Conservation (phyloP, 2,329 filamentous ascomycete species). For the Magnaporthales sp. region DNA sequence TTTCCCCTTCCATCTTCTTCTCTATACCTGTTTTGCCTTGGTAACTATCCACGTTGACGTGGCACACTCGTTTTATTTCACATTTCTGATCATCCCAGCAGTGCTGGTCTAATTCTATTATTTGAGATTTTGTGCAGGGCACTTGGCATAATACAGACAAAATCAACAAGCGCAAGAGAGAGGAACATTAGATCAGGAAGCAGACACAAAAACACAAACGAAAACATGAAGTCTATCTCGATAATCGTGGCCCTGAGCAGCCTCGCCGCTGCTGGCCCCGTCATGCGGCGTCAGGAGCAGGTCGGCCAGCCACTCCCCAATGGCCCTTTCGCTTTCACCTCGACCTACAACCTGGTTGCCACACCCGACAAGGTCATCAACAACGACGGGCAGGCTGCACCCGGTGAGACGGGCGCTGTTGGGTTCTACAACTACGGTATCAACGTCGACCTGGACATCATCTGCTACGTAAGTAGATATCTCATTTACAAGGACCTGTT, state of each 20-base stretch:
- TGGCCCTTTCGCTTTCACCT: conserved; percentile 28
- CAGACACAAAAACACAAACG: not conserved
- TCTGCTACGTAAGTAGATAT: conserved; percentile 17
- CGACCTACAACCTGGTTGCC: conserved; percentile 34
- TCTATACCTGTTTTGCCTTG: not conserved
- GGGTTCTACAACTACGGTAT: conserved; percentile 40
- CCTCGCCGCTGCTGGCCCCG: conserved; percentile 5
- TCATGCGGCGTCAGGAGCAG: conserved; percentile 1
- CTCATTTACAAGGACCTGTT: not conserved
- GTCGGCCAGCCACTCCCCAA: not conserved
- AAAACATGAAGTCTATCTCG: not conserved
- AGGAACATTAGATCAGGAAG: not conserved
- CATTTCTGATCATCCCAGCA: not conserved
- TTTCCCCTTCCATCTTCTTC: not conserved
- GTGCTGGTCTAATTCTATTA: not conserved
- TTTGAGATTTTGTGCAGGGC: not conserved
- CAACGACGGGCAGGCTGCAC: conserved; percentile 17
- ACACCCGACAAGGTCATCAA: conserved; percentile 37
- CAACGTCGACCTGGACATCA: conserved; percentile 26
- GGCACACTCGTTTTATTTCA: conserved; percentile 6
- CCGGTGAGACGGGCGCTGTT: conserved; percentile 28
- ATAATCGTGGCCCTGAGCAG: conserved; percentile 4
- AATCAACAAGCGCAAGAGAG: not conserved
- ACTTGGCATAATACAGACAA: not conserved
- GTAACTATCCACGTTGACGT: conserved; percentile 7